Conservation (phyloP, 1,284 basidiomycete species). For the Cutaneotrichosporon sp. region DNA sequence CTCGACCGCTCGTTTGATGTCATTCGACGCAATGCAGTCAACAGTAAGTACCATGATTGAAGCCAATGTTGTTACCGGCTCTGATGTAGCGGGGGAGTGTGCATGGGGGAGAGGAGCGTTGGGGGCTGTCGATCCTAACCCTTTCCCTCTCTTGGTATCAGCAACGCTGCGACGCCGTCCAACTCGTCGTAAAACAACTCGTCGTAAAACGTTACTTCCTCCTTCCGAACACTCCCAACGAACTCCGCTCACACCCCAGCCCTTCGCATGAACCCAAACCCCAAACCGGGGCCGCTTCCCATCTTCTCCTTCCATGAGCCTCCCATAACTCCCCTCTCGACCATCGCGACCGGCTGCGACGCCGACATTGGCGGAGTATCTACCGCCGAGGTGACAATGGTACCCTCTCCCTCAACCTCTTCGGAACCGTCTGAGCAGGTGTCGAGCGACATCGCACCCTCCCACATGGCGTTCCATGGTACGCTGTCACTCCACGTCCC, state of each 20-base stretch:
- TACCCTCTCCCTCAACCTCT: conserved; percentile 14
- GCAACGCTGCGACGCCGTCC: no score
- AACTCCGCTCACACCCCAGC: no score
- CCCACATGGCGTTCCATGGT: conserved; percentile 41
- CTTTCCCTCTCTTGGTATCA: no score
- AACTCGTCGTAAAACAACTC: no score
- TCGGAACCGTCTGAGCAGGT: not conserved
- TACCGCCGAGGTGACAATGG: conserved; percentile 30
- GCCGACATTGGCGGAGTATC: conserved; percentile 45
- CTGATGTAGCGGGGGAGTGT: no score
- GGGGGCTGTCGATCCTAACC: no score
- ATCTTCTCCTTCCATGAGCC: conserved; percentile 34
- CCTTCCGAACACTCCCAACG: no score
- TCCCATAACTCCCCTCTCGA: conserved; percentile 16
- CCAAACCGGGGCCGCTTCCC: conserved; percentile 23
- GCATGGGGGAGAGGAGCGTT: no score
- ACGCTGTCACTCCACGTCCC: conserved; percentile 43
- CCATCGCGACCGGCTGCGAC: conserved; percentile 40
- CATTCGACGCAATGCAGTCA: conserved; percentile 32
- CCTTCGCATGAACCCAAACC: conserved; percentile 30
- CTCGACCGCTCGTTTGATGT: conserved; percentile 38
- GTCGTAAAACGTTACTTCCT: no score
- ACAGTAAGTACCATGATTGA: conserved; percentile 22
- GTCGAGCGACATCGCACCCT: no score
- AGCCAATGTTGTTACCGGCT: not conserved